Evolutionary conservation across 345 rosid genomes (phyloP), one percentile per base, ranked within the genome.

Genomic region (Jatropha curcas): DNA sequence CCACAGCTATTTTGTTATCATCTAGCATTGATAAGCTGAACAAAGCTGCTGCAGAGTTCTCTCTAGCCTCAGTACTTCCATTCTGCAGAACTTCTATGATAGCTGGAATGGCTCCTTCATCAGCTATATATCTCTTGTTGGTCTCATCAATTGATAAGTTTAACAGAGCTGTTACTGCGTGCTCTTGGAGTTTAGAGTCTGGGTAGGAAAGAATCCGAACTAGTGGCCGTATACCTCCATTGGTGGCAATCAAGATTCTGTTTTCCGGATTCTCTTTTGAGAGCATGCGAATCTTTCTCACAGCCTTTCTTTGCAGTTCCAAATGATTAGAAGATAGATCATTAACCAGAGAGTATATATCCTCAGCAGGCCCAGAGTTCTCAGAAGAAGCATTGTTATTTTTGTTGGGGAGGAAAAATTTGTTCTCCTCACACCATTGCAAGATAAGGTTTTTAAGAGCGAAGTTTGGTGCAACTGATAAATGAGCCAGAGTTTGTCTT

Each of bases 21-120:
- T 88, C 93, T 1, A 93, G 79, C 93, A 91, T 89, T 0, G 98
- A 91, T 46, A 93, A 73, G 71, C 93, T 93, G 76, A 90, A 93
- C 46, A 92, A 75, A 63, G 94, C 87, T 20, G 94, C 96, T 2
- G 96, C 96, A 1, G 97, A 87, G 76, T 93, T 93, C 73, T 92
- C 98, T 74, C 84, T 84, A 0, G 97, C 91, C 68, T 88, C 97
- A 2, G 20, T 80, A 33, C 60, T 86, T 65, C 98, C 97, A 11
- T 68, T 75, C 57, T 80, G 46, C 73, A 90, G 65, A 0, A 91
- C 79, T 31, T 89, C 89, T 30, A 93, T 82, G 19, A 87, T 89
- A 37, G 84, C 72, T 4, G 95, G 92, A 48, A 93, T 85, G 0
- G 93, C 93, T 35, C 84, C 86, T 71, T 80, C 87, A 4, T 64